A percentile compares a stretch with the other conserved stretches of the same genome.
Conservation (phyloP, 208 protist genomes). For the Trypanosoma avium region DNA sequence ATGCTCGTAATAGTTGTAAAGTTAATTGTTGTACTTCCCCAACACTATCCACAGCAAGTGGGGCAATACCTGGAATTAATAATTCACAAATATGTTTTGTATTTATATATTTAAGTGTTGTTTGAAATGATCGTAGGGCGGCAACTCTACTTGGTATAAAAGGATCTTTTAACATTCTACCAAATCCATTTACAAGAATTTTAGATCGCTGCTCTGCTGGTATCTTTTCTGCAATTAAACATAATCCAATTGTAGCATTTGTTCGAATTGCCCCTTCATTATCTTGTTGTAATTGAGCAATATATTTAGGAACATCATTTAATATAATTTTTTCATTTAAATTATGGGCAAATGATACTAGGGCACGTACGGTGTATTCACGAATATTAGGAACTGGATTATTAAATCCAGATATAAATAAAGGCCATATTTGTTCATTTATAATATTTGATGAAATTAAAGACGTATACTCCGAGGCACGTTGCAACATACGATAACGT, state of each 20-base stretch:
- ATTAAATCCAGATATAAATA: conserved; percentile 67
- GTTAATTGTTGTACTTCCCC: conserved; percentile 48
- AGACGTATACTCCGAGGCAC: conserved; percentile 41
- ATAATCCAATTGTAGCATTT: conserved; percentile 86
- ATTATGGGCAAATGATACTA: conserved; percentile 67
- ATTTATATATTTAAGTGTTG: conserved; percentile 39
- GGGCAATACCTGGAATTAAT: conserved; percentile 55
- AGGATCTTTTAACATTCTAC: conserved; percentile 79
- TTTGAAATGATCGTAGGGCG: conserved; percentile 52
- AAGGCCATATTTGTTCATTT: conserved; percentile 68
- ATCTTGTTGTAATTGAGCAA: conserved; percentile 73
- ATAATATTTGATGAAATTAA: conserved; percentile 39
- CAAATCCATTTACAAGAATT: conserved; percentile 62
- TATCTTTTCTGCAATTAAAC: conserved; percentile 56
- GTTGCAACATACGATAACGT: conserved; percentile 65
- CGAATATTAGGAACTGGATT: conserved; percentile 56
- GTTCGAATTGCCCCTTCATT: conserved; percentile 74
- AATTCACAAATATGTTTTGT: conserved; percentile 46
- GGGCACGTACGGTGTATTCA: conserved; percentile 67
- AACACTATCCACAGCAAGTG: conserved; percentile 62
- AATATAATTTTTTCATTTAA: conserved; percentile 46
- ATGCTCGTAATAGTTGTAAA: conserved; percentile 36
- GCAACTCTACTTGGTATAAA: conserved; percentile 72
- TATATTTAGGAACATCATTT: conserved; percentile 52
- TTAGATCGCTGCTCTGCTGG: conserved; percentile 38